Percentiles rank a stretch among this genome's conserved stretches.
phyloP scores from a whole-genome alignment of 306 rosid genomes.

The Lathyrus oleraceus region DNA sequence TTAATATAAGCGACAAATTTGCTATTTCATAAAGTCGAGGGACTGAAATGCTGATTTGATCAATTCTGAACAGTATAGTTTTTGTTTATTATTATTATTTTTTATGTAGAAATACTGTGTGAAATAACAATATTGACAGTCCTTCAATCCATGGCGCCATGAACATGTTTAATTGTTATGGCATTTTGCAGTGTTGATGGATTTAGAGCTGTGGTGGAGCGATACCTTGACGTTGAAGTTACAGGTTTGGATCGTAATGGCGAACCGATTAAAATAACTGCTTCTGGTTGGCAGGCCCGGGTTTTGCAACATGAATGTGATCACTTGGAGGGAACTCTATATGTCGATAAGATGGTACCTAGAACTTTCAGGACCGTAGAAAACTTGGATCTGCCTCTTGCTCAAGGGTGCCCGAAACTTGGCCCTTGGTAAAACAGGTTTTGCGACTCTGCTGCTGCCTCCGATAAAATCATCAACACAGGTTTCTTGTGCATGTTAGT shows the following conservation, averaged over 20 bases:
- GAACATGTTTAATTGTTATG: conserved; percentile 22
- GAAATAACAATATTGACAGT: too few species aligned
- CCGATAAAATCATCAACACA: neutral
- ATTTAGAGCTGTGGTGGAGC: conserved; percentile 81
- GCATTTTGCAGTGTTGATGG: conserved; percentile 72
- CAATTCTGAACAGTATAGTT: too few species aligned
- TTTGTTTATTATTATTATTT: too few species aligned
- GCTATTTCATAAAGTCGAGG: too few species aligned
- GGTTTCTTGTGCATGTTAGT: conserved; percentile 7
- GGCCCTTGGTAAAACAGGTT: conserved; percentile 48
- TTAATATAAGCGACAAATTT: too few species aligned
- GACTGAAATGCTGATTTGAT: too few species aligned
- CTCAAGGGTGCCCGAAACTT: conserved; percentile 78
- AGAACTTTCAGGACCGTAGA: conserved; percentile 77
- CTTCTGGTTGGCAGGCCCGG: conserved; percentile 94
- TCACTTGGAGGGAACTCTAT: conserved; percentile 85
- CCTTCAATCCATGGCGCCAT: neutral
- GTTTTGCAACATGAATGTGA: conserved; percentile 92
- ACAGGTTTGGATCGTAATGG: conserved; percentile 82
- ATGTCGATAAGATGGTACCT: conserved; percentile 85
- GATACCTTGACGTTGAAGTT: conserved; percentile 81
- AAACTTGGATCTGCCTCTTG: conserved; percentile 74
- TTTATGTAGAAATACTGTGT: too few species aligned
- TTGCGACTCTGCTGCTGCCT: neutral
- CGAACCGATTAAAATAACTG: conserved; percentile 57